Base-by-base conservation (phyloP, 805 yeast species). In the Ogataea pini region DNA sequence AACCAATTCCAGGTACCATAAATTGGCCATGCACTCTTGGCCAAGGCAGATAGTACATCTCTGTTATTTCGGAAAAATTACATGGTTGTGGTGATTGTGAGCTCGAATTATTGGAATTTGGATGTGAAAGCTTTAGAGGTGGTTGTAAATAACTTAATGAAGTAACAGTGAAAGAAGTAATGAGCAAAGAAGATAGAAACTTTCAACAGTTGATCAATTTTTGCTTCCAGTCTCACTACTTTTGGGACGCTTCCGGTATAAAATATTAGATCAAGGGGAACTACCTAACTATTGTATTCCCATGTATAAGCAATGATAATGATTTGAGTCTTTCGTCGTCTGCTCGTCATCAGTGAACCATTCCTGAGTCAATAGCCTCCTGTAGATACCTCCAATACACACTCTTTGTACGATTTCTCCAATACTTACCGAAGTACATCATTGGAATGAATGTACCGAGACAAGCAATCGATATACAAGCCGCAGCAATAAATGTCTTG, bases 401-500 rank as follows among this genome's bases (percentile, higher is more conserved):
- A 6, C 48, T 55, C 53, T 62, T 64, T 2, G 68, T 61, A 34
- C 45, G 57, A 41, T 63, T 61, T 52, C 73, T 60, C 70, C 71
- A 68, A 50, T 62, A 65, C 8, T 50, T 49, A 8, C 72, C 73
- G 5, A 68, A 66, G 25, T 47, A 52, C 25, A 54, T 51, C 72
- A 69, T 72, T 7, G 73, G 61, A 20, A 73, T 57, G 51, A 78
- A 77, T 9, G 78, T 62, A 24, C 72, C 68, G 51, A 75, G 71
- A 51, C 76, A 67, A 46, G 71, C 72, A 29, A 80, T 61, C 43
- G 77, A 71, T 50, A 79, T 70, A 44, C 76, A 75, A 1, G 78
- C 83, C 12, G 81, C 76, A 2, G 79, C 75, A 43, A 81, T 74
- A 50, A 80, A 81, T 12, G 82, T 72, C 54, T 79, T 74, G 56